Evolutionary conservation across 2,329 filamentous ascomycete species (phyloP), one percentile per base, ranked within the genome.

Genomic region (Bimuria novae-zelandiae): DNA sequence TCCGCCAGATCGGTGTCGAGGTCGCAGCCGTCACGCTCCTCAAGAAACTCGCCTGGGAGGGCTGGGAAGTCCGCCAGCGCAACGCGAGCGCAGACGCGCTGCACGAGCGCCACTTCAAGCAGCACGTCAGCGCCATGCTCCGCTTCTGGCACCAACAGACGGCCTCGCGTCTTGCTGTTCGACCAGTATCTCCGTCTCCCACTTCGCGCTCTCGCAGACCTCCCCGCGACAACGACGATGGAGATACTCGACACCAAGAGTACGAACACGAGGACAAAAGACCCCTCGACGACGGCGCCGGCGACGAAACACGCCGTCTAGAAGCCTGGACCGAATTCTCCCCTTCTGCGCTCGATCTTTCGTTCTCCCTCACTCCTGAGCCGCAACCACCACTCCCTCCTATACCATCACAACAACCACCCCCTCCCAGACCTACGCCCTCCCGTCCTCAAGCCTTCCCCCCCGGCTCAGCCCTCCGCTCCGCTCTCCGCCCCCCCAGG

Each of bases 31-130:
- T 75, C 10, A 72, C 71, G 12, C 76, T 75, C 21, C 71, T 86
- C 51, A 82, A 81, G 63, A 82, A 79, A 61, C 70, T 86, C n/a
- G 83, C 81, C 48, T 81, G 84, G 70, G 78, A 78, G 7, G 72
- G 82, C 2, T 86, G 86, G 70, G 82, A 83, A 35, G 71, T 82
- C 4, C 74, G 76, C 21, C 78, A 79, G 46, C 77, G 77, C 21
- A 68, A 75, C 8, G 78, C 84, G 51, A 83, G 77, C 35, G 82
- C 82, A 0, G 73, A 80, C 30, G 80, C 82, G 6, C 71, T 86
- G 57, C 74, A 76, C 44, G 75, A 79, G 16, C 74, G 83, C 16
- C 83, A 81, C 55, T 75, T 80, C 21, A 46, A 16, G 19, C 43
- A 46, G 21, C 43, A 36, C 25, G 21, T 46, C 11, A 12, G 30